These are phyloP conservation scores for Penicillium sp. DNA, from an alignment of 2,329 filamentous ascomycete genomes.

Conservation along the genomic window DNA sequence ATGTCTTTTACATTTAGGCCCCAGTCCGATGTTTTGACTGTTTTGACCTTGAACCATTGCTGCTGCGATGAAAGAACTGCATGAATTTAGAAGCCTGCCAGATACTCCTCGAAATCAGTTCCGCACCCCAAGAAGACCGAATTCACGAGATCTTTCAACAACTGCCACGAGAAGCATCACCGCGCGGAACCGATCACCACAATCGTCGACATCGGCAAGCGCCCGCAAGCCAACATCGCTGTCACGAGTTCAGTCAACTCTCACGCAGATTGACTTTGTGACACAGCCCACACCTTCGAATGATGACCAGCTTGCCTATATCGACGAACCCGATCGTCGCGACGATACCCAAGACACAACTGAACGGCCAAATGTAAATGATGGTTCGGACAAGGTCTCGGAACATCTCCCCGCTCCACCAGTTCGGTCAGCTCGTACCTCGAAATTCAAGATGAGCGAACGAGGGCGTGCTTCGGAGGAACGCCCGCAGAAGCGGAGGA, in stretches of 20 bases:
- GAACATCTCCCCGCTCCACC: constrained; percentile 16
- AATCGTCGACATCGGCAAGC: constrained; percentile 16
- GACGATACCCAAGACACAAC: constrained; percentile 1
- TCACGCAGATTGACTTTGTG: constrained; percentile 43
- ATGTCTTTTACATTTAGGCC: constrained; percentile 7
- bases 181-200: constrained; percentile 12
- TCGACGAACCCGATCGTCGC: constrained; percentile 17
- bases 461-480: constrained; percentile 2
- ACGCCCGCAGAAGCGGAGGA: constrained; percentile 17
- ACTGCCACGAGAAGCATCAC: constrained; percentile 14
- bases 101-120: constrained; percentile 17
- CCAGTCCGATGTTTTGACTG: constrained; percentile 15
- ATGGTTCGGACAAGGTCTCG: constrained; percentile 23
- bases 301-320: constrained; percentile 31
- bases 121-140: constrained; percentile 21
- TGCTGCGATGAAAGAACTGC: constrained; percentile 28
- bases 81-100: constrained; percentile 11
- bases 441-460: constrained; percentile 10
- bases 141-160: constrained; percentile 5
- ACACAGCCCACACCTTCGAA: constrained; percentile 20
- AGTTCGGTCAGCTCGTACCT: constrained; percentile 9
- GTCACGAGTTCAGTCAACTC: constrained; percentile 33
- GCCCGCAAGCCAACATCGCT: constrained; percentile 18
- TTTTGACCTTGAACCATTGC: constrained; percentile 5
- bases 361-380: constrained; percentile 24